These are phyloP conservation scores for Fusarium floridanum DNA, from an alignment of 2,329 filamentous ascomycete species.

Conservation along the genomic window DNA sequence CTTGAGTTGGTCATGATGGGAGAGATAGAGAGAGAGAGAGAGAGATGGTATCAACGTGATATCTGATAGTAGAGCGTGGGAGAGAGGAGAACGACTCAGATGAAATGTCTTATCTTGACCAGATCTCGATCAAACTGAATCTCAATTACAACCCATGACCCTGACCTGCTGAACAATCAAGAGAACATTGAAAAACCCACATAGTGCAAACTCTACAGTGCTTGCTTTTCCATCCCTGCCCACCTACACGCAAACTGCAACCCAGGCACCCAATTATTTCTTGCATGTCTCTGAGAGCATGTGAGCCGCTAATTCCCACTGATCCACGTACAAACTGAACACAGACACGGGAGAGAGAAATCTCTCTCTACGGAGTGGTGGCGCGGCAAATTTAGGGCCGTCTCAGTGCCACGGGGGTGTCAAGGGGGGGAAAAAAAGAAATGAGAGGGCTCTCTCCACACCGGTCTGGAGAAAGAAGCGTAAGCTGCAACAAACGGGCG, in stretches of 20 bases:
- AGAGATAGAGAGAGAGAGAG: neutral
- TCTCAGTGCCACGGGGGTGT: neutral
- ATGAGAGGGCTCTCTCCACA: neutral
- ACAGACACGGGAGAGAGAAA: neutral
- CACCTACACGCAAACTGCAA: neutral
- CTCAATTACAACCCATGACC: neutral
- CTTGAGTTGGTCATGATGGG: neutral
- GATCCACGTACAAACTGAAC: neutral
- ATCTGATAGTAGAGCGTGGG: neutral
- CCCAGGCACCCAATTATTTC: neutral
- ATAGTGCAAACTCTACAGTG: neutral
- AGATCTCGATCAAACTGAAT: neutral
- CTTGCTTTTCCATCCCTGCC: neutral
- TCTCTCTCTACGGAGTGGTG: neutral
- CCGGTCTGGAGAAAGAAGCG: neutral
- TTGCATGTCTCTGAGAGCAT: conserved; percentile 4
- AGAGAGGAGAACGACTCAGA: neutral
- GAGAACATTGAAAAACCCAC: neutral
- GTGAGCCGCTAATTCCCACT: neutral
- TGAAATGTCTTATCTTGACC: neutral
- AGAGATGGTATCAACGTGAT: neutral
- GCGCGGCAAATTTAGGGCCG: neutral
- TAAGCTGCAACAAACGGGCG: neutral
- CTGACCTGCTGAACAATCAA: neutral
- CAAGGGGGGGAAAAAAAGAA: neutral